A percentile compares a stretch with the other conserved stretches of the same genome.
These are phyloP conservation scores for Solidago caesia DNA, from an alignment of 129 eudicot genomes.

Conservation along the genomic window DNA sequence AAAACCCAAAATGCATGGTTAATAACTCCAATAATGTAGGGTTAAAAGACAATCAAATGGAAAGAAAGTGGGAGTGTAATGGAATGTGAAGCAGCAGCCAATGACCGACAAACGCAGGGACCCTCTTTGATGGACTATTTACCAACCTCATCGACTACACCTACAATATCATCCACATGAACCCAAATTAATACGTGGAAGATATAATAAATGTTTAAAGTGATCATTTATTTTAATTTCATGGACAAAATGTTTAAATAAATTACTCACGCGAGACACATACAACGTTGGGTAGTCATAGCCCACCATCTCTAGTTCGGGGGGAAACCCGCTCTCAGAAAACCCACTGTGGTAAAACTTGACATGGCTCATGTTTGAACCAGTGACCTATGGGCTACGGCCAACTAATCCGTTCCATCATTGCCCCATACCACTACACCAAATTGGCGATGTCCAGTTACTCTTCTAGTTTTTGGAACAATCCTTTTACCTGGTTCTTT, in stretches of 20 bases:
- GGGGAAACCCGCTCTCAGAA: too few species aligned
- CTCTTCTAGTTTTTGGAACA: too few species aligned
- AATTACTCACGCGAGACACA: too few species aligned
- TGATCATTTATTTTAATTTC: not conserved
- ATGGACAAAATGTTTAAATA: not conserved
- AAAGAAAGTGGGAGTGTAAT: not conserved
- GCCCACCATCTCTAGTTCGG: too few species aligned
- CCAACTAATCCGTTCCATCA: too few species aligned
- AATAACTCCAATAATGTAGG: conserved; percentile 2
- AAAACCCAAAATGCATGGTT: not conserved
- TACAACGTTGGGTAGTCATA: too few species aligned
- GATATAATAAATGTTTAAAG: not conserved
- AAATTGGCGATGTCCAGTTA: too few species aligned
- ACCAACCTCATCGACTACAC: conserved; percentile 17
- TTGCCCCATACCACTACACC: too few species aligned
- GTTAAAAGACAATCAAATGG: not conserved
- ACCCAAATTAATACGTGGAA: not conserved
- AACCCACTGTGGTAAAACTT: too few species aligned
- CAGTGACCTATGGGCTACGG: too few species aligned
- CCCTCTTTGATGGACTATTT: conserved; percentile 24
- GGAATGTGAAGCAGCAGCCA: conserved; percentile 17
- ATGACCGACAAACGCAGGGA: conserved; percentile 9
- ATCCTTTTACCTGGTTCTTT: too few species aligned
- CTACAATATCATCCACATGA: not conserved
- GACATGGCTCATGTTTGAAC: too few species aligned